These are phyloP conservation scores for Colletotrichum agaves DNA, from an alignment of 2,329 filamentous ascomycete genomes.

Conservation along the genomic window DNA sequence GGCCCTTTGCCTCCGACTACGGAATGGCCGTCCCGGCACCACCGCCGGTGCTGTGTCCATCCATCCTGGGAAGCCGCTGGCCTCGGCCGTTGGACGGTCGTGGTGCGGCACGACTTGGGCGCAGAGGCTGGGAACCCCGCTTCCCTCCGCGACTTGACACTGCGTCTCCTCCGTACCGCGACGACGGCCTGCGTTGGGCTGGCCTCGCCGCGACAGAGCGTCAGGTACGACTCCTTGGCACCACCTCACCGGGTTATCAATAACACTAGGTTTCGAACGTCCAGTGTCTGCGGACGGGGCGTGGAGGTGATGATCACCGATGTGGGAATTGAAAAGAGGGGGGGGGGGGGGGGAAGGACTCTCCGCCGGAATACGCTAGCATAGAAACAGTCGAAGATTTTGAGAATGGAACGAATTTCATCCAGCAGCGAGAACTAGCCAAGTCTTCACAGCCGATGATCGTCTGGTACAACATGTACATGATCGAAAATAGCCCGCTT, in stretches of 20 bases:
- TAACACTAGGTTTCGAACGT: too few species aligned
- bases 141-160: neutral
- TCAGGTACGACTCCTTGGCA: neutral
- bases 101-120: neutral
- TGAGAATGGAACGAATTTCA: neutral
- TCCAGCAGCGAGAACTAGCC: neutral
- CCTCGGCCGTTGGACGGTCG: neutral
- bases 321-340: too few species aligned
- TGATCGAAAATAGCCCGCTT: too few species aligned
- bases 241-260: too few species aligned
- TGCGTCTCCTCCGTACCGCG: neutral
- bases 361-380: neutral
- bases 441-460: too few species aligned
- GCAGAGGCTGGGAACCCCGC: neutral
- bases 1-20: constrained; percentile 2
- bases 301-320: neutral
- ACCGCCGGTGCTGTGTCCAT: neutral
- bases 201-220: neutral
- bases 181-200: neutral
- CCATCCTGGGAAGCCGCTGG: neutral
- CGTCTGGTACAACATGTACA: too few species aligned
- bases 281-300: neutral
- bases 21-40: neutral
- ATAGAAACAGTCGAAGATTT: neutral
- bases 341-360: too few species aligned